Evolutionary conservation across 495 filamentous ascomycete species (phyloP), one percentile per base, ranked within the genome.

Genomic region (Amphirosellinia nigrospora): DNA sequence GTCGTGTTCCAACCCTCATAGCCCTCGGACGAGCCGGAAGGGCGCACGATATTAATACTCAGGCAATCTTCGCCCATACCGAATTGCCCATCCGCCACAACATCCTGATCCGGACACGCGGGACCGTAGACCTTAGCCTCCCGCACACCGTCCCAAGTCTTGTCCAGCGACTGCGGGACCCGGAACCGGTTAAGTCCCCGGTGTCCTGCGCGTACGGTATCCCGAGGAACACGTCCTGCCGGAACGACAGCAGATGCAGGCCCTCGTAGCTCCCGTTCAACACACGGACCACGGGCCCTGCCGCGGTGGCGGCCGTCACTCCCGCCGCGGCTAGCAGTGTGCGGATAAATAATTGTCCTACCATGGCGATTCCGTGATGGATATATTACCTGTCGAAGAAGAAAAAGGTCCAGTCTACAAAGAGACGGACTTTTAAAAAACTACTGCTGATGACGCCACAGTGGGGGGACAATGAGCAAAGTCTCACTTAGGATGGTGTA

Each of bases 121-220:
- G 73, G 76, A 3, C 84, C 75, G 13, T 76, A 74, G 0, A 79
- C 77, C 4, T 82, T 86, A 0, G 87, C 87, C 38, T 77, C 36
- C 21, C 88, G 64, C 6, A 76, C 83, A 0, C 84, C 87, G n/a
- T 70, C 36, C 79, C 78, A 81, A 6, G 82, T 73, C 1, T 80
- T 71, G 59, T 86, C 80, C 0, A 91, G 67, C 0, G 86, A 74
- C 76, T 87, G 85, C 0, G 90, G 89, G 21, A 84, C 78, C 56
- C 86, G 86, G 73, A 93, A 86, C 6, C 90, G 83, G 48, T 89
- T 83, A 3, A 83, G 73, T 0, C 85, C 1, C 84, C 83, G 1
- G 90, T 90, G 6, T 86, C 83, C 66, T 89, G 82, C 7, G 90
- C 90, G 73, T 87, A 92, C 0, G 90, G 90, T 13, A 93, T 86